phyloP scores from a whole-genome alignment of 345 rosid genomes.

The Clausena lansium region DNA sequence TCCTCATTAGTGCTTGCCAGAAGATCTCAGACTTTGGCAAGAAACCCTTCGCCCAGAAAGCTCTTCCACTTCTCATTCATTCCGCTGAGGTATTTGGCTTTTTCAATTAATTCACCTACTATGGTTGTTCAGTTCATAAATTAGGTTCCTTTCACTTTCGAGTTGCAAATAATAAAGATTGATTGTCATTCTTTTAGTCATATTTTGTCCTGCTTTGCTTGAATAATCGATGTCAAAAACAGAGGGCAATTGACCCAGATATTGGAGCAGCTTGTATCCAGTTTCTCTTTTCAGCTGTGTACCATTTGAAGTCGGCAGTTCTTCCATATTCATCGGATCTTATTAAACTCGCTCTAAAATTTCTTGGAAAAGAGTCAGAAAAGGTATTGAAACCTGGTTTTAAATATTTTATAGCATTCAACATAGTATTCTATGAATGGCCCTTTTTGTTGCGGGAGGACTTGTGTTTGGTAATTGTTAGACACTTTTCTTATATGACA shows the following conservation, averaged over 20 bases:
- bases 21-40: conserved; percentile 59
- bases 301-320: conserved; percentile 80
- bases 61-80: conserved; percentile 52
- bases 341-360: conserved; percentile 60
- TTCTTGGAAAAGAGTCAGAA: conserved; percentile 55
- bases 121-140: background rate
- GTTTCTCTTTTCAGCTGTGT: conserved; percentile 79
- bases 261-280: conserved; percentile 78
- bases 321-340: conserved; percentile 65
- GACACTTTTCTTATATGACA: background rate
- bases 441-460: background rate
- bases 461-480: background rate
- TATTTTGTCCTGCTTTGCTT: conserved; percentile 5
- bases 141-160: background rate
- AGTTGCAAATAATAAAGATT: background rate
- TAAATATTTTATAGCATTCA: background rate
- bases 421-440: background rate
- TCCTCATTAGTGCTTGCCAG: conserved; percentile 81
- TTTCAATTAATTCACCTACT: background rate
- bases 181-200: background rate
- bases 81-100: conserved; percentile 53
- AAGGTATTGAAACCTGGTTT: conserved; percentile 47
- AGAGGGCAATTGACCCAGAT: conserved; percentile 48
- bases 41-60: conserved; percentile 49
- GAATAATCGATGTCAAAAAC: conserved; percentile 20